phyloP scores from a whole-genome alignment of 1,284 basidiomycete species.

The Phylloporus gajari region DNA sequence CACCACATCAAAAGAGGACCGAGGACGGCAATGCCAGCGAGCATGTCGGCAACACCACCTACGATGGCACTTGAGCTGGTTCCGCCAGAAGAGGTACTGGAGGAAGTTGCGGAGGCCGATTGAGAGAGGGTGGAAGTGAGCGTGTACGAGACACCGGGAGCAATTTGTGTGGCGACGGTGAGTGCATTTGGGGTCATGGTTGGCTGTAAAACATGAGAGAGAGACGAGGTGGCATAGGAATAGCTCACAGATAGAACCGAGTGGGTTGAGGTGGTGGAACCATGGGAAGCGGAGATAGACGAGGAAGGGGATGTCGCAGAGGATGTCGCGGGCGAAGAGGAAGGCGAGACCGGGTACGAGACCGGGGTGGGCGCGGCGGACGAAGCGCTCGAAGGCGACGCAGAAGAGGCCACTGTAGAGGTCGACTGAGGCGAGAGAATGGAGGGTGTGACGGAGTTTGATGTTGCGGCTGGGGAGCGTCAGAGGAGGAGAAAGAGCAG shows the following conservation, averaged over 20 bases:
- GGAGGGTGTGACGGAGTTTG: not conserved
- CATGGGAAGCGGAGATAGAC: constrained; percentile 4
- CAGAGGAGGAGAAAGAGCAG: not conserved
- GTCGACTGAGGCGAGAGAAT: not conserved
- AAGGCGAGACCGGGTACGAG: not conserved
- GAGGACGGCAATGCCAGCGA: constrained; percentile 60
- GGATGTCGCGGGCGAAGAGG: constrained; percentile 5
- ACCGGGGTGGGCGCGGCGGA: constrained; percentile 8
- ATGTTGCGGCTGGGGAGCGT: not conserved
- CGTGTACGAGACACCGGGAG: constrained; percentile 4
- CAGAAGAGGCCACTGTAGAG: not conserved
- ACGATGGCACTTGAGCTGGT: constrained; percentile 55
- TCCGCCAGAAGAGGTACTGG: constrained; percentile 33
- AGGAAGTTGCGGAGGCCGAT: constrained; percentile 34
- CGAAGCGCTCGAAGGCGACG: not conserved
- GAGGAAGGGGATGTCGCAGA: constrained; percentile 1
- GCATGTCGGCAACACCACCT: constrained; percentile 63
- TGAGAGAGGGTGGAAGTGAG: constrained; percentile 16
- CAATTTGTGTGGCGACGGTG: not conserved
- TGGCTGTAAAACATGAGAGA: constrained; percentile 1
- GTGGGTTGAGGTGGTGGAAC: constrained; percentile 7
- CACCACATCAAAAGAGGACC: constrained; percentile 63
- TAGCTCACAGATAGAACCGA: constrained; percentile 21
- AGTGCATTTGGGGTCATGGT: not conserved
- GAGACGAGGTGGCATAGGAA: not conserved